Evolutionary conservation across 257 asterid genomes (phyloP), one percentile per base, ranked within the genome.

Genomic region (Plectranthus barbatus): DNA sequence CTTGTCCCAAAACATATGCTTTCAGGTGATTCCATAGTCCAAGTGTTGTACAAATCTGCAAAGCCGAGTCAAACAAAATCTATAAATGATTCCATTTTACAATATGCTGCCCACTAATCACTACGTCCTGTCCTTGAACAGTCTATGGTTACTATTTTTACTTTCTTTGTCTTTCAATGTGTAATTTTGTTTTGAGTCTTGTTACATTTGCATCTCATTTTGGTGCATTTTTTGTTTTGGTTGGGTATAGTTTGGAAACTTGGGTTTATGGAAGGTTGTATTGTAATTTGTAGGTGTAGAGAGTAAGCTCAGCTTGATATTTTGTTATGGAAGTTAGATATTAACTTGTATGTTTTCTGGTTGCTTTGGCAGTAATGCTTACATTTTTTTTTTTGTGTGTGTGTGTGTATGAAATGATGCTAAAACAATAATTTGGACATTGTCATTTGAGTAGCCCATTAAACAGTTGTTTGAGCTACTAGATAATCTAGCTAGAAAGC

Each of bases 1-100:
- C 95, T 93, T 42, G 95, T 84, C 39, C 67, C 97, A 31, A 72
- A 77, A 72, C 69, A 82, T 55, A 74, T 75, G 74, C 96, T 93
- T 54, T 69, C 90, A 85, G 99, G 99, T 89, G 76, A 74, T 52
- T 69, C 8, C 47, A 24, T 9, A 56, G 56, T 57, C 52, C 4
- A 13, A 44, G 54, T 52, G 34, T 62, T 36, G 4, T 57, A 36
- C 37, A n/a, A 17, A 62, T 21, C 23, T 49, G 60, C 45, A 55
- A 49, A 15, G 12, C 29, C 36, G 0, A n/a, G 33, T 4, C 15
- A 20, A 33, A 23, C 17, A 20, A 56, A 41, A 21, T 23, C 15
- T 53, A 36, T 36, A 36, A 42, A 4, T 23, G 50, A 7, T 19
- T 14, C 31, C 44, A n/a, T 42, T 40, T 60, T 31, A 36, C 44